Percentiles rank a stretch among this genome's conserved stretches.
Evolutionary conservation across 345 rosid species (phyloP).

Genomic region (Citrus mangshanensis): DNA sequence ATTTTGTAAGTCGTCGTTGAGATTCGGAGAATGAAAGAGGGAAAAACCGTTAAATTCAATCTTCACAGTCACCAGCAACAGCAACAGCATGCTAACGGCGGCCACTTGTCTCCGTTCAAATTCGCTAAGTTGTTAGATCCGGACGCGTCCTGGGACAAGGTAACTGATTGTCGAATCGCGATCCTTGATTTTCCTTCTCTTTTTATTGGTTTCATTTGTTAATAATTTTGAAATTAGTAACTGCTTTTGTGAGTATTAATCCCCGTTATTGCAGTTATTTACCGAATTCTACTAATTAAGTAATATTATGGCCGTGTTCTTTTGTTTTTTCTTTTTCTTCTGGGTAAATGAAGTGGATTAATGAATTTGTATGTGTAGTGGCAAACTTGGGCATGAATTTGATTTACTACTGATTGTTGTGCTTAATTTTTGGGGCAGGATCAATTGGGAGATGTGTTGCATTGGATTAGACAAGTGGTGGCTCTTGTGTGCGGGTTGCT

Average conservation of each 20-base stretch:
- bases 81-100: conserved; percentile 44
- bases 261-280: not conserved
- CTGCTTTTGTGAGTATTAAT: not conserved
- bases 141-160: conserved; percentile 93
- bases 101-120: conserved; percentile 67
- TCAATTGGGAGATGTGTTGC: conserved; percentile 96
- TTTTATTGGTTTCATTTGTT: not conserved
- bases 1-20: not conserved
- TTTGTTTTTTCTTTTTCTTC: too few species aligned
- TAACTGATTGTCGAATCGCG: conserved; percentile 3
- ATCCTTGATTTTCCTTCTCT: not conserved
- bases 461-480: conserved; percentile 89
- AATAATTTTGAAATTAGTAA: not conserved
- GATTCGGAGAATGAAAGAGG: conserved; percentile 53
- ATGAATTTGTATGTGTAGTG: not conserved
- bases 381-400: not conserved
- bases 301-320: too few species aligned
- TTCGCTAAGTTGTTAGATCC: conserved; percentile 81
- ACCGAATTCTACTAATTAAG: not conserved
- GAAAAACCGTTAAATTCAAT: conserved; percentile 45
- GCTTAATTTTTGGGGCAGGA: conserved; percentile 46
- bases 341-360: not conserved
- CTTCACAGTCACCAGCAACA: conserved; percentile 40
- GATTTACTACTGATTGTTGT: not conserved
- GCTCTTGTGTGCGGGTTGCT: conserved; percentile 78